These are phyloP conservation scores for Anthracocystis panici-leucophaei DNA, from an alignment of 1,284 basidiomycete genomes.

Conservation along the genomic window DNA sequence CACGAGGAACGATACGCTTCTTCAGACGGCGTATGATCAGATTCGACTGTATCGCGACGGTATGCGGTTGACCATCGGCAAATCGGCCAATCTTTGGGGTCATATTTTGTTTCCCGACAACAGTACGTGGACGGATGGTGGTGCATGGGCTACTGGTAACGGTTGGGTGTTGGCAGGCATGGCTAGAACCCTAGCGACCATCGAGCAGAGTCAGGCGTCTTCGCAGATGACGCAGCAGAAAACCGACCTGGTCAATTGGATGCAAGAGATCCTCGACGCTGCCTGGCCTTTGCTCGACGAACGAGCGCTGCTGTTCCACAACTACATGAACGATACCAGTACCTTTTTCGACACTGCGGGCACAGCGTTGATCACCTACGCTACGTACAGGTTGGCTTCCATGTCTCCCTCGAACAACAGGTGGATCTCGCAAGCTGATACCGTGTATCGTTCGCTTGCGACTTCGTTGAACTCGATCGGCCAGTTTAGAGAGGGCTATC, in stretches of 20 bases:
- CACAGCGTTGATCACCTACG: constrained; percentile 61
- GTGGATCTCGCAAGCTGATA: constrained; percentile 49
- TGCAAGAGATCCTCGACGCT: constrained; percentile 79
- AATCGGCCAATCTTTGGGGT: constrained; percentile 63
- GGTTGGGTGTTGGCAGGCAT: constrained; percentile 88
- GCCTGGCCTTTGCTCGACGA: constrained; percentile 76
- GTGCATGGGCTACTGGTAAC: constrained; percentile 80
- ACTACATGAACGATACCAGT: constrained; percentile 58
- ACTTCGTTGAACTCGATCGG: constrained; percentile 47
- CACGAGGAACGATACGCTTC: constrained; percentile 77
- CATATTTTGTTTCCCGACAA: constrained; percentile 57
- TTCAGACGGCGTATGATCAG: constrained; percentile 82
- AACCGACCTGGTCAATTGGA: constrained; percentile 77
- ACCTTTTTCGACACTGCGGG: constrained; percentile 60
- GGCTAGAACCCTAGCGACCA: constrained; percentile 82
- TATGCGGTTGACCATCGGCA: constrained; percentile 74
- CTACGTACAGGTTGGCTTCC: constrained; percentile 61
- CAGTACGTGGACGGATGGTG: constrained; percentile 60
- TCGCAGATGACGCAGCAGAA: constrained; percentile 74
- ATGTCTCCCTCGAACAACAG: constrained; percentile 43
- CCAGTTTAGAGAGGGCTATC: constrained; percentile 42
- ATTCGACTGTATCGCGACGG: constrained; percentile 79
- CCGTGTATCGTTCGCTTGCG: constrained; percentile 55
- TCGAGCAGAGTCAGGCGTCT: constrained; percentile 75
- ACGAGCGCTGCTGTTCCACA: constrained; percentile 57